phyloP scores from a whole-genome alignment of 148 eudicot genomes.

The Agrostemma githago region DNA sequence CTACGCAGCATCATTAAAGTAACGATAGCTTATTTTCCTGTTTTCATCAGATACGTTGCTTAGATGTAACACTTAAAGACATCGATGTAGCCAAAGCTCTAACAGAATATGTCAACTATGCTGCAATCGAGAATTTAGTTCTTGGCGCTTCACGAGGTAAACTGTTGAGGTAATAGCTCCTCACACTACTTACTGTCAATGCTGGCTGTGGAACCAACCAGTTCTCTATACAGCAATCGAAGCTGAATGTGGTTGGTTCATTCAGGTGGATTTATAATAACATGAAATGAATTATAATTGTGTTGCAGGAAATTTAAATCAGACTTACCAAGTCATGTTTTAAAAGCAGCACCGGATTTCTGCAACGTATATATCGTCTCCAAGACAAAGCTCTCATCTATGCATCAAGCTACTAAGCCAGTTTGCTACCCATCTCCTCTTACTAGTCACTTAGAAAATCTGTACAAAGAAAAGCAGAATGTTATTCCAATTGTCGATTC shows the following conservation, averaged over 20 bases:
- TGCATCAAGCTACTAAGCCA: slow-evolving; percentile 54
- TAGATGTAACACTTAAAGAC: slow-evolving; percentile 74
- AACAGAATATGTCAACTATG: slow-evolving; percentile 55
- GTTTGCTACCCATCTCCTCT: slow-evolving; percentile 72
- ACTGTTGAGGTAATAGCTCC: slow-evolving; percentile 53
- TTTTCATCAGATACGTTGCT: slow-evolving; percentile 52
- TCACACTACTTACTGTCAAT: neutral
- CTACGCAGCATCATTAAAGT: neutral
- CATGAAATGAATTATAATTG: neutral
- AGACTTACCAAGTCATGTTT: slow-evolving; percentile 58
- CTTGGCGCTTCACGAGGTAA: slow-evolving; percentile 73
- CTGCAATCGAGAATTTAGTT: slow-evolving; percentile 75
- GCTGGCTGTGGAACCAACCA: neutral
- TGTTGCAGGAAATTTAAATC: slow-evolving; percentile 53
- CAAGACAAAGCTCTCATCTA: slow-evolving; percentile 64
- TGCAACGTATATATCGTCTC: slow-evolving; percentile 82
- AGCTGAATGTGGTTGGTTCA: neutral
- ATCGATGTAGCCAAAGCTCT: slow-evolving; percentile 56
- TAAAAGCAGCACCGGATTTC: slow-evolving; percentile 76
- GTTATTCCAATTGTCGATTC: slow-evolving; percentile 23
- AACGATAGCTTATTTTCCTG: neutral
- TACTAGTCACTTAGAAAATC: slow-evolving; percentile 36
- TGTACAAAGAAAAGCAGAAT: slow-evolving; percentile 24
- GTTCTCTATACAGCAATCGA: neutral
- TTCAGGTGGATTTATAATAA: neutral